Base-by-base conservation (phyloP, 2,329 filamentous ascomycete species). In the Aureobasidium subglaciale region DNA sequence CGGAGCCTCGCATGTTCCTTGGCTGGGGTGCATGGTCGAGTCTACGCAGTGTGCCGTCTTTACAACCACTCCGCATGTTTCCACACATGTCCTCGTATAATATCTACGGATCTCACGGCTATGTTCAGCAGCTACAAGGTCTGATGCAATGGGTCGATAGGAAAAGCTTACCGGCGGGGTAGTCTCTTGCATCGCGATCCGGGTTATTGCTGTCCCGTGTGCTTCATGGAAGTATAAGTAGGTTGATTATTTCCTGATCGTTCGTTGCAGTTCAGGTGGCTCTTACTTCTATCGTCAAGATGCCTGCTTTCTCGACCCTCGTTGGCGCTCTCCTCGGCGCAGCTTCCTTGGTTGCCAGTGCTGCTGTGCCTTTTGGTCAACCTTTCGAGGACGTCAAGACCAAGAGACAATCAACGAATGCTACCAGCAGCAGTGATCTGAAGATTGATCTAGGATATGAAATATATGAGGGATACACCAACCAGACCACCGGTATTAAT, bases 401-500 rank as follows among this genome's bases (percentile, higher is more conserved):
- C 29, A 57, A 54, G 8, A 57, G 46, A 34, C 56, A 57, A n/a
- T 20, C 41, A 10, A 6, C 29, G 10, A 42, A 38, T 27, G 27
- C 27, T 22, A 42, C 50, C n/a, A 25, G 29, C 41, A 43, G 20
- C 37, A 40, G 32, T 34, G 34, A 25, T 15, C 34, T 57, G 2
- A 22, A 57, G 20, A 49, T 57, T 9, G 56, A 57, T 35, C 41
- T 57, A 2, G 56, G 56, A 11, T 57, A 57, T 45, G 56, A 53
- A 15, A 20, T 54, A 13, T 57, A 57, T 25, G 56, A 57, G 15
- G 56, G 56, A 3, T 38, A 22, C 25, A 24, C 9, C 32, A 57
- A 54, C 41, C 27, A 35, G 41, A 53, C 48, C 27, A 38, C 56
- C 20, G 49, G 49, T 15, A 22, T 57, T 18, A 54, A 53, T 18